Percentiles rank a stretch among this genome's conserved stretches.
These are phyloP conservation scores for Exophiala dermatitidis DNA, from an alignment of 2,329 filamentous ascomycete species.

Conservation along the genomic window DNA sequence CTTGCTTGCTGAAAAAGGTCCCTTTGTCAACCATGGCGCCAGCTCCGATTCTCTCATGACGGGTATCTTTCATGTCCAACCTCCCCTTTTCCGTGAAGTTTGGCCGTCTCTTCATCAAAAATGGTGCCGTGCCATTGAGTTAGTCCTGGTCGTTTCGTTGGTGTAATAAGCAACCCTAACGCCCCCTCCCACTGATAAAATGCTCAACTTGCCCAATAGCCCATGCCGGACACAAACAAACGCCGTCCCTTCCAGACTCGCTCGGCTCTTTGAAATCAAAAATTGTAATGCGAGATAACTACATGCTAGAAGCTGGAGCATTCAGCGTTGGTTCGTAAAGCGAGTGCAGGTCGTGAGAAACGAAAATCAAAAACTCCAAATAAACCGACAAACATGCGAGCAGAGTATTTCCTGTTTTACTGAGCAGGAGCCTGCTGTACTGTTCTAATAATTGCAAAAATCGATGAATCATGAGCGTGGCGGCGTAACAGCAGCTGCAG, in stretches of 20 bases:
- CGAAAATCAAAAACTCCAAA: background rate
- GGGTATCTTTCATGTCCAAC: conserved; percentile 20
- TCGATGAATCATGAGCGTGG: conserved; percentile 14
- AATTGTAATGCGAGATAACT: conserved; percentile 4
- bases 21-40: conserved; percentile 4
- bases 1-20: too few relatives aligned
- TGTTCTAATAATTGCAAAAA: conserved; percentile 2
- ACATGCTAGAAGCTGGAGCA: conserved; percentile 4
- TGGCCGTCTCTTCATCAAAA: conserved; percentile 16
- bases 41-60: conserved; percentile 12
- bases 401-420: background rate
- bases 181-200: conserved; percentile 4
- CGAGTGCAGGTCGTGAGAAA: background rate
- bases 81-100: conserved; percentile 2
- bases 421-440: background rate
- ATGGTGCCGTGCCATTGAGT: background rate
- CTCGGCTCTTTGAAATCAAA: background rate
- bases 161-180: conserved; percentile 1
- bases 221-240: background rate
- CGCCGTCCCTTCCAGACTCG: background rate
- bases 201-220: conserved; percentile 6
- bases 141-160: conserved; percentile 6
- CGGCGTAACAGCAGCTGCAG: conserved; percentile 13
- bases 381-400: background rate
- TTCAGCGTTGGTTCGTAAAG: background rate